These are phyloP conservation scores for Theobroma grandiflorum DNA, from an alignment of 441 rosid species.

Conservation along the genomic window DNA sequence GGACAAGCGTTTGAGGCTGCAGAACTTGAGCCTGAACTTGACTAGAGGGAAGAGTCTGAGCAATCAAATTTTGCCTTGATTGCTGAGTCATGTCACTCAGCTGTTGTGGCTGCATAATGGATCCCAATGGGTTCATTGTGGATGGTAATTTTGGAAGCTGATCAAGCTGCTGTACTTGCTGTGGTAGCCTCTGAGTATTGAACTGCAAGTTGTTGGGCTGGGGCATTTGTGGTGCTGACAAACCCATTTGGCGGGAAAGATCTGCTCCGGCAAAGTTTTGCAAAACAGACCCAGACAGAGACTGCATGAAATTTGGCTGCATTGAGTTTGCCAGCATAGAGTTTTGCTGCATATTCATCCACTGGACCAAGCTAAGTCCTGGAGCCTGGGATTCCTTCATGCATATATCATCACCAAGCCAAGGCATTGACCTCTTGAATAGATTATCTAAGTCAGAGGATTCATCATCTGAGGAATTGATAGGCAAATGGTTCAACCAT, in stretches of 20 bases:
- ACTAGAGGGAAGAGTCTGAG: slow-evolving; percentile 46
- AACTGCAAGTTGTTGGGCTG: slow-evolving; percentile 61
- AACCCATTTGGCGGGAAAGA: slow-evolving; percentile 63
- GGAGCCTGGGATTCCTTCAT: slow-evolving; percentile 64
- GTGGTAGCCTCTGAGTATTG: slow-evolving; percentile 56
- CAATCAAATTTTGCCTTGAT: slow-evolving; percentile 53
- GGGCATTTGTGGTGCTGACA: slow-evolving; percentile 54
- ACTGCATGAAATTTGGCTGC: slow-evolving; percentile 58
- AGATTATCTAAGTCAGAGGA: slow-evolving; percentile 57
- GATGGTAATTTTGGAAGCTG: slow-evolving; percentile 54
- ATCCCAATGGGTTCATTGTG: slow-evolving; percentile 42
- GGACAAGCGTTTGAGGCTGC: slow-evolving; percentile 57
- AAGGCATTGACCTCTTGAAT: slow-evolving; percentile 71
- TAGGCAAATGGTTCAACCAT: not conserved
- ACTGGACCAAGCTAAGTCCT: slow-evolving; percentile 68
- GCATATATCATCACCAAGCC: slow-evolving; percentile 66
- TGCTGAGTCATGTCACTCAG: slow-evolving; percentile 57
- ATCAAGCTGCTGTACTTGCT: slow-evolving; percentile 60
- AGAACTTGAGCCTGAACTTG: slow-evolving; percentile 59
- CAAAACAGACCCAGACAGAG: slow-evolving; percentile 53
- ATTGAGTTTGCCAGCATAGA: slow-evolving; percentile 54
- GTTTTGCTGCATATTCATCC: slow-evolving; percentile 60
- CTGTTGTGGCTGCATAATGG: slow-evolving; percentile 52
- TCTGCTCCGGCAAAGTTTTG: slow-evolving; percentile 59
- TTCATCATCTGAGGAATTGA: slow-evolving; percentile 59